Conservation (phyloP, 176 grass and related monocot species). For the Avena eriantha region DNA sequence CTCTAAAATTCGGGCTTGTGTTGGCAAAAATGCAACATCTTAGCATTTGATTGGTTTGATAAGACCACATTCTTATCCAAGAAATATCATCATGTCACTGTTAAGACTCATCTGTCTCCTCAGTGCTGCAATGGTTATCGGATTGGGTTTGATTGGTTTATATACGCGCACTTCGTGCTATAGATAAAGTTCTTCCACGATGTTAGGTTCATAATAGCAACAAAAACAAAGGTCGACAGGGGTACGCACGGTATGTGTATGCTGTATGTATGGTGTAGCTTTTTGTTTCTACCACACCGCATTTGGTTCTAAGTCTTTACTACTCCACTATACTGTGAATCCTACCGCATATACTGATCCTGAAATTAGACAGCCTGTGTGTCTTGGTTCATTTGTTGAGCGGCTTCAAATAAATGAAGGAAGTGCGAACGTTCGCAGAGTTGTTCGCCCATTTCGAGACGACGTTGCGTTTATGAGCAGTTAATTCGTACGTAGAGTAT, state of each 20-base stretch:
- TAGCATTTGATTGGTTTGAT: too few relatives aligned
- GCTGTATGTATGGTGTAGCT: too few relatives aligned
- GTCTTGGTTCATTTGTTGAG: not conserved
- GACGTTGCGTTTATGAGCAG: constrained; percentile 19
- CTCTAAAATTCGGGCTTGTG: not conserved
- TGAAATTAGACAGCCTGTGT: not conserved
- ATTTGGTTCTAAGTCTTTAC: not conserved
- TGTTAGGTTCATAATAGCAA: not conserved
- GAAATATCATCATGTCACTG: constrained; percentile 9
- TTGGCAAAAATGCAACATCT: constrained; percentile 28
- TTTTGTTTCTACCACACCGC: not conserved
- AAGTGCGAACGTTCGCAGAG: not conserved
- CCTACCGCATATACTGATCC: too few relatives aligned
- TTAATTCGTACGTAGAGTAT: not conserved
- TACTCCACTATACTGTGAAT: not conserved
- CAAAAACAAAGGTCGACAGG: not conserved
- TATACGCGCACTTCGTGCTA: not conserved
- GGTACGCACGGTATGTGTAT: too few relatives aligned
- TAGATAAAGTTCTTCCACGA: not conserved
- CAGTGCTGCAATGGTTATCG: constrained; percentile 18
- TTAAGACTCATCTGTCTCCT: constrained; percentile 4
- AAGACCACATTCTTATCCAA: too few relatives aligned
- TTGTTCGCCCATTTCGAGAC: constrained; percentile 33
- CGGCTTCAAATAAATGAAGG: constrained; percentile 2
- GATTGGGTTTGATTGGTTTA: constrained; percentile 38